Base-by-base conservation (phyloP, 2,329 filamentous ascomycete species). In the Calcarisporium arbuscula region DNA sequence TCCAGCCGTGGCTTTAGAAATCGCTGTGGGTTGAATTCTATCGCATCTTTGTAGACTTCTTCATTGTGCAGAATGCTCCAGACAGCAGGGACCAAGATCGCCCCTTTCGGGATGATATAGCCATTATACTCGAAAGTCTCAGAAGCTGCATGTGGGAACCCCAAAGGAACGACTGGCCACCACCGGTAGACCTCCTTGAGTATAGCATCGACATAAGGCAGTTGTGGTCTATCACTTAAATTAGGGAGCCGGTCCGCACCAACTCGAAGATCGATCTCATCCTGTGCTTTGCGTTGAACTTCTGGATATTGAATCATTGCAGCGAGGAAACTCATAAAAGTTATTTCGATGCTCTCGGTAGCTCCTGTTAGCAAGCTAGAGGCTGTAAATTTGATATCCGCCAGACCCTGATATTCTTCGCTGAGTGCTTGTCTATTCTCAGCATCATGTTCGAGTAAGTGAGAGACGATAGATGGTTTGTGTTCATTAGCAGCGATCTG, bases 21-120 rank as follows among this genome's bases (percentile, higher is more conserved):
- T 6, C 58, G 44, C 11, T 56, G 50, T 0, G 57, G 58, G 4
- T 61, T 41, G 20, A 62, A 64, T 2, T 15, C 11, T 2, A 38
- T 36, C 1, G 59, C 58, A 8, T 58, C 40, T 0, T 71, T 66
- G 52, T 87, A 85, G 2, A 74, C 74, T 34, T 81, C 72, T 1
- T 77, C 74, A 45, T 86, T 81, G 51, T 85, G 81, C 0, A 45
- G 28, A 5, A 52, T 44, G 41, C 44, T 45, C 48, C 50, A 54
- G 11, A 44, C 41, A 1, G 35, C 35, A 1, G 43, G 38, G 5
- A 58, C 36, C 11, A 56, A 20, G 22, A 44, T 40, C 4, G 54
- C 38, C 1, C 46, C 52, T 14, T 54, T 50, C 1, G 56, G 56
- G 3, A 59, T 56, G 0, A 36, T 35, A 29, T 53, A 57, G 1